A percentile compares a stretch with the other conserved stretches of the same genome.
These are phyloP conservation scores for Phytophthora hibernalis DNA, from an alignment of 352 stramenopile species.

Conservation along the genomic window DNA sequence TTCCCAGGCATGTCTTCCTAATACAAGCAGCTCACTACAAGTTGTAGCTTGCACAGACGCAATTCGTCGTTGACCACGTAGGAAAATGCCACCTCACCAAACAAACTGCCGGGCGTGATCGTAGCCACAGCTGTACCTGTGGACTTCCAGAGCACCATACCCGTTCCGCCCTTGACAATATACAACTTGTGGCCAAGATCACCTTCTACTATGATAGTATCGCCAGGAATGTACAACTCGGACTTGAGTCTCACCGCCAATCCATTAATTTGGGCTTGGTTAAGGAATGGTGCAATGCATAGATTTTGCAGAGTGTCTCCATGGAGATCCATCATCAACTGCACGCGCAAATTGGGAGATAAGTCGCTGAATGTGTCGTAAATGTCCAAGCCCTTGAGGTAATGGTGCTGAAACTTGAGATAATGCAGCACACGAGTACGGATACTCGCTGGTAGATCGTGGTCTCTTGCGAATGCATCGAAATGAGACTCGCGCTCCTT, in stretches of 20 bases:
- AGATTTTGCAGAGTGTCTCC: slow-evolving; percentile 58
- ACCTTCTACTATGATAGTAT: slow-evolving; percentile 74
- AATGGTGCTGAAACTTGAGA: slow-evolving; percentile 73
- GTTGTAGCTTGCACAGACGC: slow-evolving; percentile 69
- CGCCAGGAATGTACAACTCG: slow-evolving; percentile 77
- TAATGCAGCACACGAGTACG: slow-evolving; percentile 71
- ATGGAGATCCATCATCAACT: slow-evolving; percentile 81
- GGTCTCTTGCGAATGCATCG: slow-evolving; percentile 73
- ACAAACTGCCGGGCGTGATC: slow-evolving; percentile 61
- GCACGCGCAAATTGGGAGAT: slow-evolving; percentile 66
- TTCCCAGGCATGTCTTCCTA: slow-evolving; percentile 62
- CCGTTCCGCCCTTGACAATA: slow-evolving; percentile 71
- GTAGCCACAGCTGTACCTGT: slow-evolving; percentile 71
- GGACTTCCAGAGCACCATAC: slow-evolving; percentile 73
- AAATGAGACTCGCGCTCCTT: slow-evolving; percentile 73
- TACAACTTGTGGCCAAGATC: slow-evolving; percentile 75
- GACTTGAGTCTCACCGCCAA: slow-evolving; percentile 68
- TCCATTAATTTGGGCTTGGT: slow-evolving; percentile 56
- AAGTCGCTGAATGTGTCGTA: slow-evolving; percentile 80
- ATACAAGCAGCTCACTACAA: slow-evolving; percentile 66
- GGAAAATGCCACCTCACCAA: slow-evolving; percentile 79
- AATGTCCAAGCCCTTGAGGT: slow-evolving; percentile 75
- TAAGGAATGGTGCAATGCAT: slow-evolving; percentile 64
- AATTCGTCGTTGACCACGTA: slow-evolving; percentile 63
- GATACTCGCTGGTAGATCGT: slow-evolving; percentile 62